Evolutionary conservation across 495 filamentous ascomycete species (phyloP).

Genomic region (Aspergillus olivimuriae): DNA sequence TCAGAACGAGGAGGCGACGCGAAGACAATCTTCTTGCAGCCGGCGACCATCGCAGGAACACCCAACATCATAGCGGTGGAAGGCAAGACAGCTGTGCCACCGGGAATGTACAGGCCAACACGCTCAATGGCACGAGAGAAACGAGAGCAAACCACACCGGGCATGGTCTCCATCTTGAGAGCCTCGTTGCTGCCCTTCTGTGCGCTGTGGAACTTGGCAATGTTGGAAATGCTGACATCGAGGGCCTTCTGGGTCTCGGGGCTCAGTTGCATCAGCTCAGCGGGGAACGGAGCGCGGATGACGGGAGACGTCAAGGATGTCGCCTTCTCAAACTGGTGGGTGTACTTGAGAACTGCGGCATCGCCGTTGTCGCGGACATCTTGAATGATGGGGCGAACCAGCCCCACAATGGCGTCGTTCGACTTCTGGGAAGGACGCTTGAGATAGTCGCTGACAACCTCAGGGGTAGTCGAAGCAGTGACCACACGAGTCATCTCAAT

Average conservation of each 20-base stretch:
- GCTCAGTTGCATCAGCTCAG: constrained; percentile 74
- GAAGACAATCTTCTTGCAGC: constrained; percentile 91
- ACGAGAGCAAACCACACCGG: constrained; percentile 87
- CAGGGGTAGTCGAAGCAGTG: constrained; percentile 50
- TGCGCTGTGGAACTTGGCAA: constrained; percentile 84
- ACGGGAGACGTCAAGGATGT: constrained; percentile 84
- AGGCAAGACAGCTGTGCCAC: constrained; percentile 90
- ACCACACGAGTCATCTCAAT: constrained; percentile 81
- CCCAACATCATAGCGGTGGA: constrained; percentile 97
- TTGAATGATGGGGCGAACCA: constrained; percentile 85
- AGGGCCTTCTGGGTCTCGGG: constrained; percentile 84
- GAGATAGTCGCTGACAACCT: constrained; percentile 62
- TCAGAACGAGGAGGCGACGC: constrained; percentile 88
- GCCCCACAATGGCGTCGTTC: constrained; percentile 78
- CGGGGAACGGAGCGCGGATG: constrained; percentile 77
- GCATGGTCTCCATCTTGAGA: constrained; percentile 90
- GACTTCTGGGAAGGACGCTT: constrained; percentile 89
- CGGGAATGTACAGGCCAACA: constrained; percentile 91
- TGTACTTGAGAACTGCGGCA: constrained; percentile 80
- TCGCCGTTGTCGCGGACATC: constrained; percentile 78
- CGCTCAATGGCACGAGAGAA: constrained; percentile 90
- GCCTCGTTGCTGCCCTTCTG: constrained; percentile 71
- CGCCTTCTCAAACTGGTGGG: constrained; percentile 95
- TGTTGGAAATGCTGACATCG: constrained; percentile 88
- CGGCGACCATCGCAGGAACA: constrained; percentile 93